Evolutionary conservation across 352 stramenopile genomes (phyloP), one percentile per base, ranked within the genome.

Genomic region (Poterioochromonas sp.): DNA sequence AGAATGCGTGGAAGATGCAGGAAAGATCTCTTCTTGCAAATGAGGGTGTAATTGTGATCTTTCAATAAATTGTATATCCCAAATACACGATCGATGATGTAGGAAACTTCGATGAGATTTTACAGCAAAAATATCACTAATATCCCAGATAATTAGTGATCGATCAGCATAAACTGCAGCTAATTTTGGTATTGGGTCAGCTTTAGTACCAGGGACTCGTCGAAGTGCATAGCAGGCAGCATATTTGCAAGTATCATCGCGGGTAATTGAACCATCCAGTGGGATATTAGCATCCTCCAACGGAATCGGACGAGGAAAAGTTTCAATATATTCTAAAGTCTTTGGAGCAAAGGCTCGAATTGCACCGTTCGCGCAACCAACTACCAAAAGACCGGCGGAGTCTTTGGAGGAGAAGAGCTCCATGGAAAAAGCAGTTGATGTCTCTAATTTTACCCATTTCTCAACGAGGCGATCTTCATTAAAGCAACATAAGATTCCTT

Each of bases 311-410:
- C 11, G 8, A 11, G 65, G 65, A 26, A 74, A n/a, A 18, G 65
- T 74, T 40, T 34, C 65, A 26, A 74, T 15, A 37, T 74, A 74
- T 39, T 74, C 65, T 39, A 74, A n/a, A 37, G 18, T n/a, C 12
- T 11, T 3, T 12, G 65, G 65, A 51, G 37, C 11, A 74, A 58
- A 74, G 12, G 39, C 37, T 34, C 29, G 20, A 74, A 74, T 54
- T 20, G 11, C 37, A 11, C 65, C 65, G 53, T 53, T 58, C 15
- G 65, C n/a, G 53, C 65, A 51, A 11, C 65, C 65, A 35, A 74
- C 65, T 18, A 54, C 1, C 26, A 74, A 54, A 0, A 74, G 41
- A 35, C 62, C 62, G 3, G 62, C 5, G 3, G 62, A 5, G 5
- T 29, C 62, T 44, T 8, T 3, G 8, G 22, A 3, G 22, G 39